Base-by-base conservation (phyloP, 345 rosid genomes). In the Aegle marmelos region DNA sequence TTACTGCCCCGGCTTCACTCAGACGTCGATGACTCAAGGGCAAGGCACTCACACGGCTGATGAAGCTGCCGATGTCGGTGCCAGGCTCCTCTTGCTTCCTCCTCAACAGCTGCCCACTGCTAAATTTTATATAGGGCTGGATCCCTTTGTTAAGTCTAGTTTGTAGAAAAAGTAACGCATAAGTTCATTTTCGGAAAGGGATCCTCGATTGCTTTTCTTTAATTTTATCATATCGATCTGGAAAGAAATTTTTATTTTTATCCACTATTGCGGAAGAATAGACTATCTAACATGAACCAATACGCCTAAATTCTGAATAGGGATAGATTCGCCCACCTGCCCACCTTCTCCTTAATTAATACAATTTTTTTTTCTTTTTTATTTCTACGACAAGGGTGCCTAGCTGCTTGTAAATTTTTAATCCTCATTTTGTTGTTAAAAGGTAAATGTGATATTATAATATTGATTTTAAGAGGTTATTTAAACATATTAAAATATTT, bases 1-100 rank as follows among this genome's bases (percentile, higher is more conserved):
- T 70, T 85, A 89, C 39, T 95, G 98, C 80, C 98, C 98, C 9
- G 98, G 98, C 7, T 95, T 87, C 84, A 93, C 97, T 37, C 90
- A 82, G 50, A 93, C 98, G 6, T 84, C 98, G 0, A 91, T 95
- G 97, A 93, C 98, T 7, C 54, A 86, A 4, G 98, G 94, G 17
- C 83, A 79, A 37, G 98, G 98, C 67, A 85, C 90, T 30, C 91
- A 91, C 79, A 78, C 95, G 9, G 89, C 96, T 0, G 89, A 85
- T 0, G 91, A 84, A 1, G 99, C 89, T 0, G 98, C 94, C 0
- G 76, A 63, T 7, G 72, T 77, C 14, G 89, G 78, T 0, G 91
- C 79, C 6, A 60, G 63, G 65, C 66, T 95, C 45, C 86, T 86
- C 57, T 78, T 95, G 87, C 87, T 91, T 70, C 88, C 91, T 21